Percentiles rank a stretch among this genome's conserved stretches.
Evolutionary conservation across 2,329 filamentous ascomycete species (phyloP).

Genomic region (Chalaropsis ovoidea): DNA sequence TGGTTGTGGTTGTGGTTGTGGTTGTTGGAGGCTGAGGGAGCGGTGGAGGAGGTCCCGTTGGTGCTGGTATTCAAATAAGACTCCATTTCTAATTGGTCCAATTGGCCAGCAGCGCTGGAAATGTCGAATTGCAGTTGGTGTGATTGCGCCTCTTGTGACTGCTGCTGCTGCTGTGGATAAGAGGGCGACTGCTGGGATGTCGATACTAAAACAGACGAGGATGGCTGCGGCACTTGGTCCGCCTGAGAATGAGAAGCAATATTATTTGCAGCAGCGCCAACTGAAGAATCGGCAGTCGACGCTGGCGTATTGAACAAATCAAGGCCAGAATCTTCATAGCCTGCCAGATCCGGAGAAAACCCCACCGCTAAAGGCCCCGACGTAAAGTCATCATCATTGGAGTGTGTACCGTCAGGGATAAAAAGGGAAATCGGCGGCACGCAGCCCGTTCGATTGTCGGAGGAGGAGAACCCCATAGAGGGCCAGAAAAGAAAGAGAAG

Average conservation of each 20-base stretch:
- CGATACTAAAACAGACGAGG: constrained; percentile 6
- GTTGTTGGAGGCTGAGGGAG: not conserved
- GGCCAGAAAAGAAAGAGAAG: constrained; percentile 3
- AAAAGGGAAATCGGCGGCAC: constrained; percentile 20
- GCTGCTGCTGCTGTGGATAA: not conserved
- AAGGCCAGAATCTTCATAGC: constrained; percentile 12
- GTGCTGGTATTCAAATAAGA: constrained; percentile 1
- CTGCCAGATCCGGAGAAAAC: constrained; percentile 15
- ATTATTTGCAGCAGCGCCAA: not conserved
- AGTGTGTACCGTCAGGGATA: not conserved
- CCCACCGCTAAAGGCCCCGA: constrained; percentile 20
- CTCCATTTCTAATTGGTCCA: constrained; percentile 8
- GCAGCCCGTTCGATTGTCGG: constrained; percentile 17
- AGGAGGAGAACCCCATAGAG: constrained; percentile 24
- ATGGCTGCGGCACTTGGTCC: not conserved
- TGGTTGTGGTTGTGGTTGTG: constrained; percentile 3
- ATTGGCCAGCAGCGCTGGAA: constrained; percentile 3
- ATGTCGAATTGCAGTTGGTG: constrained; percentile 9
- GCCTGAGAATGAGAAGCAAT: not conserved
- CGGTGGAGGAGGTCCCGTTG: not conserved
- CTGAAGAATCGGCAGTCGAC: not conserved
- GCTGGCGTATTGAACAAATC: constrained; percentile 4
- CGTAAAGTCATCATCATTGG: constrained; percentile 16
- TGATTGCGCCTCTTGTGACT: not conserved
- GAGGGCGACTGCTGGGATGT: constrained; percentile 9